Evolutionary conservation across 2,329 filamentous ascomycete species (phyloP).

Genomic region (Fusarium succisae): DNA sequence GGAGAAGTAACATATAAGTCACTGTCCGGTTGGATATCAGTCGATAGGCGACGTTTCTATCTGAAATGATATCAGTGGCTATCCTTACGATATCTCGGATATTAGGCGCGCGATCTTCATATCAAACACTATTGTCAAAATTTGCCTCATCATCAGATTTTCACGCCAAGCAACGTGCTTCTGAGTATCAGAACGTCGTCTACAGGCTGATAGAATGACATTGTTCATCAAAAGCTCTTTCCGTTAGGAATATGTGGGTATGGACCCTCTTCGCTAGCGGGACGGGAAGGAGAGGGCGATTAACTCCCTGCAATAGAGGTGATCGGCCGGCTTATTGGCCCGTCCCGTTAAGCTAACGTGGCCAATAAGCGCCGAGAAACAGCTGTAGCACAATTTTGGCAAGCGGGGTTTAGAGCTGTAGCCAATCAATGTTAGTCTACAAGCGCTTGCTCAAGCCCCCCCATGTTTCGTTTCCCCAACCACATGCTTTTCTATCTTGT

Average conservation of each 20-base stretch:
- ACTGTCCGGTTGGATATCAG: constrained; percentile 3
- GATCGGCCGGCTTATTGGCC: constrained; percentile 49
- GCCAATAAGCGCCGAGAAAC: constrained; percentile 51
- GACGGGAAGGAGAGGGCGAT: constrained; percentile 47
- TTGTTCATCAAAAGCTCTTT: constrained; percentile 11
- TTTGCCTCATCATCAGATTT: constrained; percentile 19
- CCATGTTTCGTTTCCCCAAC: constrained; percentile 44
- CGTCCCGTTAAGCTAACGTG: constrained; percentile 31
- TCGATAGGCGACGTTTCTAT: neutral
- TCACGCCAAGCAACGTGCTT: constrained; percentile 10
- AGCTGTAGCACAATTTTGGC: constrained; percentile 41
- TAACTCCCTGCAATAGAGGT: constrained; percentile 48
- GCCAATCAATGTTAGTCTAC: constrained; percentile 22
- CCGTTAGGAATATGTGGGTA: constrained; percentile 17
- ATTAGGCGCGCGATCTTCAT: neutral
- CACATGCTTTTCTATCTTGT: constrained; percentile 43
- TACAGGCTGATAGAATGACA: constrained; percentile 18
- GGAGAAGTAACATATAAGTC: neutral
- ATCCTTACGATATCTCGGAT: neutral
- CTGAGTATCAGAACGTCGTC: neutral
- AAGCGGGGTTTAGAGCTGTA: constrained; percentile 7
- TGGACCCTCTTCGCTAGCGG: constrained; percentile 34
- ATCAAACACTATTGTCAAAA: neutral
- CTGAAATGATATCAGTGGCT: constrained; percentile 15
- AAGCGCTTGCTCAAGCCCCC: constrained; percentile 33